Conservation (phyloP, 2,329 filamentous ascomycete species). For the Metarhizium brunneum region DNA sequence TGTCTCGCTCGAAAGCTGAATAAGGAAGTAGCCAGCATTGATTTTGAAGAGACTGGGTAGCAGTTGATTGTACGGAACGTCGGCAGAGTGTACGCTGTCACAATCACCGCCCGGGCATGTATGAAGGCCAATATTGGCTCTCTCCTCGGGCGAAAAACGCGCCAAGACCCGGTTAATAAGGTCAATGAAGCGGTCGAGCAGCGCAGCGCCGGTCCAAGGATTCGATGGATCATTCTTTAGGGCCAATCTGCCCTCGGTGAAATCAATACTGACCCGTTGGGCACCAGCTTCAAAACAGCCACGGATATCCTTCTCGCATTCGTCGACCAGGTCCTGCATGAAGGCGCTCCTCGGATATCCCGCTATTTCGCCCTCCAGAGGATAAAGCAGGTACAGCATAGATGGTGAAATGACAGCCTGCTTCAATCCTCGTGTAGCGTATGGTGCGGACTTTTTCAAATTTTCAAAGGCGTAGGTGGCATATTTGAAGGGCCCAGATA, state of each 20-base stretch:
- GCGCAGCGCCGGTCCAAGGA: slow-evolving; percentile 5
- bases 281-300: slow-evolving; percentile 8
- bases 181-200: slow-evolving; percentile 6
- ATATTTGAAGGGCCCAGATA: slow-evolving; percentile 8
- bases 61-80: slow-evolving; percentile 6
- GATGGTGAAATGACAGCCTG: slow-evolving; percentile 8
- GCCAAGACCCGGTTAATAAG: slow-evolving; percentile 7
- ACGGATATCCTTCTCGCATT: slow-evolving; percentile 9
- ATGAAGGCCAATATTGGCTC: slow-evolving; percentile 8
- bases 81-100: slow-evolving; percentile 6
- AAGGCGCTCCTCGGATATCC: slow-evolving; percentile 6
- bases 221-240: slow-evolving; percentile 2
- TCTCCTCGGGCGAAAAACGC: slow-evolving; percentile 5
- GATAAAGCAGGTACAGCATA: slow-evolving; percentile 8
- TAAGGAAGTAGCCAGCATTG: slow-evolving; percentile 9
- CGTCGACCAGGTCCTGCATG: slow-evolving; percentile 5
- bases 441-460: slow-evolving; percentile 3
- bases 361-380: slow-evolving; percentile 5
- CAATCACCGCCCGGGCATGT: slow-evolving; percentile 10
- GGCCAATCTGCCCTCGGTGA: slow-evolving; percentile 10
- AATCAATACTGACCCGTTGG: slow-evolving; percentile 8
- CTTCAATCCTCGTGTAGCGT: slow-evolving; percentile 6
- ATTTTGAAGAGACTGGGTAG: slow-evolving; percentile 6
- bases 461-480: slow-evolving; percentile 7
- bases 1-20: slow-evolving; percentile 6